phyloP scores from a whole-genome alignment of 805 yeast species.

The Candida xiaguanensis region DNA sequence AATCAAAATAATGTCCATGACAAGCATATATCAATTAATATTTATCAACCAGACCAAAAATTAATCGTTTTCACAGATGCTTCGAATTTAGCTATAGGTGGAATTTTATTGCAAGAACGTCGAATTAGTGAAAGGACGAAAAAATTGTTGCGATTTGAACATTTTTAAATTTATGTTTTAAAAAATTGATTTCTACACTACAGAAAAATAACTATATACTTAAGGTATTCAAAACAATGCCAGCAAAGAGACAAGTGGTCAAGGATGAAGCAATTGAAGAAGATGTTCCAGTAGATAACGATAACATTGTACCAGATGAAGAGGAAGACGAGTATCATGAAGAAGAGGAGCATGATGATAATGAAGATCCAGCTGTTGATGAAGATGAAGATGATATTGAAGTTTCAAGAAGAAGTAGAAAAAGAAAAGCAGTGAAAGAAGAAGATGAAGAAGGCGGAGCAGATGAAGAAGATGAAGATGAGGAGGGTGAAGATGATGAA shows the following conservation, averaged over 20 bases:
- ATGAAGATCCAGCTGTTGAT: constrained; percentile 8
- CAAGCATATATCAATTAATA: too few species aligned
- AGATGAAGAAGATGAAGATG: constrained; percentile 16
- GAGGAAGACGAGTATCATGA: constrained; percentile 7
- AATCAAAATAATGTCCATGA: too few species aligned
- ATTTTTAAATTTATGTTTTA: too few species aligned
- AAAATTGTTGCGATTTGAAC: too few species aligned
- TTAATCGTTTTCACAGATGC: too few species aligned
- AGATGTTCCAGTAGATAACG: constrained; percentile 15
- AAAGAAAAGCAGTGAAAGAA: constrained; percentile 16
- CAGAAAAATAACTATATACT: background rate
- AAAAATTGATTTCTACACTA: too few species aligned
- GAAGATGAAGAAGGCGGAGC: constrained; percentile 12
- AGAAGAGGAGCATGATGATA: constrained; percentile 3
- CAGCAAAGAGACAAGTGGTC: background rate
- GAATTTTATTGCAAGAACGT: too few species aligned
- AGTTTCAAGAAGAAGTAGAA: constrained; percentile 11
- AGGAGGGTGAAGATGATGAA: constrained; percentile 18
- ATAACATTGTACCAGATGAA: constrained; percentile 15
- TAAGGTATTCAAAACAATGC: background rate
- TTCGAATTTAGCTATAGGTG: too few species aligned
- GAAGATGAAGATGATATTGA: constrained; percentile 11
- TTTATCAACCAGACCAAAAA: too few species aligned
- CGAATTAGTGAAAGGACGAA: too few species aligned
- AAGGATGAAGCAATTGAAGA: constrained; percentile 11